A percentile compares a stretch with the other conserved stretches of the same genome.
Evolutionary conservation across 2,329 filamentous ascomycete genomes (phyloP).

Genomic region (Xylariaceae sp.): DNA sequence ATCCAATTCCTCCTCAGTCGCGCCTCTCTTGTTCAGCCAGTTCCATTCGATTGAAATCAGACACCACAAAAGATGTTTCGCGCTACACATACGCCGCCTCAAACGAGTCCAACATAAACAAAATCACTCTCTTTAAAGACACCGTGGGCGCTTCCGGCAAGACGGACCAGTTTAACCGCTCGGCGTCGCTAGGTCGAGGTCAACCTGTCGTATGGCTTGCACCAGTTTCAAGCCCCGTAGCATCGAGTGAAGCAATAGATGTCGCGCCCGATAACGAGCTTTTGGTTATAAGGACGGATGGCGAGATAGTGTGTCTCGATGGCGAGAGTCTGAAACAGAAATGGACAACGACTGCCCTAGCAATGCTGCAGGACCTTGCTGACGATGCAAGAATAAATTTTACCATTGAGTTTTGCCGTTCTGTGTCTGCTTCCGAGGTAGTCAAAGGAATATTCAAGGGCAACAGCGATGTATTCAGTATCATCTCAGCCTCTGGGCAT

Average conservation of each 20-base stretch:
- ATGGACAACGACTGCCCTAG: conserved; percentile 55
- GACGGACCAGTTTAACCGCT: conserved; percentile 57
- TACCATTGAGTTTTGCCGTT: conserved; percentile 57
- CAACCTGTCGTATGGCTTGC: conserved; percentile 53
- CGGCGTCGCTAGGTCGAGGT: conserved; percentile 50
- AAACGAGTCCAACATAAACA: conserved; percentile 53
- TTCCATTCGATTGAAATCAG: conserved; percentile 61
- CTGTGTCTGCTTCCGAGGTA: conserved; percentile 55
- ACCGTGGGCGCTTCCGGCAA: conserved; percentile 58
- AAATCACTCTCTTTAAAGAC: conserved; percentile 67
- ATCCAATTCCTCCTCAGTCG: conserved; percentile 70
- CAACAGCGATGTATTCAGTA: conserved; percentile 57
- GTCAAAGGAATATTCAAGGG: conserved; percentile 62
- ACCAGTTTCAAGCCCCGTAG: conserved; percentile 38
- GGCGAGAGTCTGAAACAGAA: conserved; percentile 58
- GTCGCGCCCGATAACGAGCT: conserved; percentile 45
- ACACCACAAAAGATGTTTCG: conserved; percentile 54
- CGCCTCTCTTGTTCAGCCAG: conserved; percentile 67
- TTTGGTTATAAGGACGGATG: conserved; percentile 65
- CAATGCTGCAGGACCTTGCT: conserved; percentile 50
- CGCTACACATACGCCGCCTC: conserved; percentile 69
- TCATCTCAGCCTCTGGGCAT: conserved; percentile 57
- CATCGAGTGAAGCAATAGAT: conserved; percentile 36
- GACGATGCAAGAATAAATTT: conserved; percentile 45
- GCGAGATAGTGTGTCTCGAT: conserved; percentile 66